phyloP scores from a whole-genome alignment of 495 filamentous ascomycete species.

The Tirmania nivea region DNA sequence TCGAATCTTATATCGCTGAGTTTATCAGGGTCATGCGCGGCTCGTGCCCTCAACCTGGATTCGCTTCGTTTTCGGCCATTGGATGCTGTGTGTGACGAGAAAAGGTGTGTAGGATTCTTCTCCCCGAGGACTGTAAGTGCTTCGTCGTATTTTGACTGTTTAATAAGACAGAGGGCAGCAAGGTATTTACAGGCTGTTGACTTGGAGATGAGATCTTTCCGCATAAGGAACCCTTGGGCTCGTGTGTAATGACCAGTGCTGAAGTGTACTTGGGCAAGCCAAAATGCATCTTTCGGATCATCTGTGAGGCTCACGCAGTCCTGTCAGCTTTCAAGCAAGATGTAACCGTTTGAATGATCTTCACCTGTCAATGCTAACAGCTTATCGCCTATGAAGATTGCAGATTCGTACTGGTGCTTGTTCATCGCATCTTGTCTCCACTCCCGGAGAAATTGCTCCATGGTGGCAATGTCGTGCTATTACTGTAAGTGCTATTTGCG shows the following conservation, averaged over 20 bases:
- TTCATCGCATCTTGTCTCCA: constrained; percentile 87
- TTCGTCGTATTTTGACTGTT: constrained; percentile 71
- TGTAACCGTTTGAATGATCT: constrained; percentile 10
- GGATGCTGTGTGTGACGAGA: constrained; percentile 29
- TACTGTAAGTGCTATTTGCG: no score
- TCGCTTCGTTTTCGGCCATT: neutral
- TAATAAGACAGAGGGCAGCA: constrained; percentile 78
- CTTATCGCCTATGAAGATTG: constrained; percentile 94
- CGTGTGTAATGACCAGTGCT: constrained; percentile 80
- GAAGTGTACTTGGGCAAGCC: constrained; percentile 88
- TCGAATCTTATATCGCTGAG: constrained; percentile 60
- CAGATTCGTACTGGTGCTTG: constrained; percentile 84
- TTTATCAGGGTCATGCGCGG: constrained; percentile 28
- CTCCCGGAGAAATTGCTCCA: constrained; percentile 77
- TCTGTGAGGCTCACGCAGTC: constrained; percentile 28
- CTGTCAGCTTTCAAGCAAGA: neutral
- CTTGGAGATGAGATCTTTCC: constrained; percentile 57
- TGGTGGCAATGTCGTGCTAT: no score
- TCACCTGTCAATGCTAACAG: constrained; percentile 77
- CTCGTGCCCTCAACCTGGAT: constrained; percentile 26
- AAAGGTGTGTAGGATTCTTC: constrained; percentile 71
- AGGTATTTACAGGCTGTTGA: constrained; percentile 79
- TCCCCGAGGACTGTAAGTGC: constrained; percentile 77
- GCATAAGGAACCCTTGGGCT: constrained; percentile 63
- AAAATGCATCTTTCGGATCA: constrained; percentile 76